Conservation (phyloP, 768 basidiomycete species). For the Leccinum pellstonianum region DNA sequence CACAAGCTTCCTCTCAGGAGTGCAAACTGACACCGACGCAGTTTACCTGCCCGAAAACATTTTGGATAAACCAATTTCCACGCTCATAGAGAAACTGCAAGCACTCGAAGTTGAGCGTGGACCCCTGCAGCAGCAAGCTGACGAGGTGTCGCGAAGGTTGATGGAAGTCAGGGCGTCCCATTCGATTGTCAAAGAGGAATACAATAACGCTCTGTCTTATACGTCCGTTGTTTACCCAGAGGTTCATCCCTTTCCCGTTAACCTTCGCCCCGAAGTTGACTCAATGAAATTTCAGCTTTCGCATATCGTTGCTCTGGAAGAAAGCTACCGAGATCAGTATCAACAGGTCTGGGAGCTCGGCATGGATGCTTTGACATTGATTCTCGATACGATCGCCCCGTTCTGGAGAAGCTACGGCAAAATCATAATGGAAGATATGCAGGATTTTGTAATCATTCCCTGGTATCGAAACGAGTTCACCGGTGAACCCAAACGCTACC, state of each 20-base stretch:
- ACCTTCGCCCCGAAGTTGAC: conserved; percentile 73
- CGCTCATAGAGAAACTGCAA: conserved; percentile 49
- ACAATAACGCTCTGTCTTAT: conserved; percentile 61
- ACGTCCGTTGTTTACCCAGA: conserved; percentile 80
- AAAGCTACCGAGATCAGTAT: conserved; percentile 77
- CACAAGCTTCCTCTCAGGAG: conserved; percentile 41
- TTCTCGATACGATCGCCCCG: conserved; percentile 74
- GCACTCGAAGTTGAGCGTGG: conserved; percentile 48
- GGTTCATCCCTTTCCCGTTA: conserved; percentile 38
- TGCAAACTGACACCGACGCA: conserved; percentile 1
- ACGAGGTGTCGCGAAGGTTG: conserved; percentile 49
- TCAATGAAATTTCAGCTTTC: conserved; percentile 49
- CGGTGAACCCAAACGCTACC: conserved; percentile 68
- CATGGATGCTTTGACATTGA: conserved; percentile 71
- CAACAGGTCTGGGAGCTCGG: conserved; percentile 82
- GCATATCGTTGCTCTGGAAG: conserved; percentile 66
- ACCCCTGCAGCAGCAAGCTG: conserved; percentile 45
- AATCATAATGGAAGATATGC: conserved; percentile 75
- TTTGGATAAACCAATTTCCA: conserved; percentile 53
- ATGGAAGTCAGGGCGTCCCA: conserved; percentile 56
- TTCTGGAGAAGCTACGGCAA: conserved; percentile 83
- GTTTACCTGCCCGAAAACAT: conserved; percentile 37
- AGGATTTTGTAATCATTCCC: conserved; percentile 79
- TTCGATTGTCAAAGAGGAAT: conserved; percentile 55
- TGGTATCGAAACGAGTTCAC: conserved; percentile 84